Percentiles rank a stretch among this genome's conserved stretches.
Evolutionary conservation across 2,329 filamentous ascomycete genomes (phyloP).

Genomic region (Mycosphaerelloides madeirae): DNA sequence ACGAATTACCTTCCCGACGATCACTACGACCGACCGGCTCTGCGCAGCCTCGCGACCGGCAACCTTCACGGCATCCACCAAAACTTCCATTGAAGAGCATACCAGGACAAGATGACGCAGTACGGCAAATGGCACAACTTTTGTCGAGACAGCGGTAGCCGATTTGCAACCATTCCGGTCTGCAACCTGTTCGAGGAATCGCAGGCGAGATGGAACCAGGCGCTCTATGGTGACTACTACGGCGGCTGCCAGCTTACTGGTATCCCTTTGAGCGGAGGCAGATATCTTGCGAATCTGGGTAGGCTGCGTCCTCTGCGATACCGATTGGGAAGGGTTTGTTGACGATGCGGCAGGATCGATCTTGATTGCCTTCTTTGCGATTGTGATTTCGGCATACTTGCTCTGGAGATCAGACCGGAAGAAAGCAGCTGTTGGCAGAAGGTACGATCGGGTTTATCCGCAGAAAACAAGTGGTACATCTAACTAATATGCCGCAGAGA

Average conservation of each 20-base stretch:
- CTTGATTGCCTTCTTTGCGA: slow-evolving; percentile 71
- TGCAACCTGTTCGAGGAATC: slow-evolving; percentile 60
- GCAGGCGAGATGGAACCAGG: slow-evolving; percentile 57
- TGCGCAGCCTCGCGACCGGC: too few species aligned
- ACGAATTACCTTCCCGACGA: too few species aligned
- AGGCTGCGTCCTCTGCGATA: slow-evolving; percentile 32
- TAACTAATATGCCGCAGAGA: slow-evolving; percentile 55
- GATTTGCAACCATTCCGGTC: slow-evolving; percentile 34
- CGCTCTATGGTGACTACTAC: slow-evolving; percentile 36
- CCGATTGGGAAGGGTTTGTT: background rate
- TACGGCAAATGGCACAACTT: slow-evolving; percentile 41
- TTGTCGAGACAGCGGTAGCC: slow-evolving; percentile 47
- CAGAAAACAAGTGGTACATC: too few species aligned
- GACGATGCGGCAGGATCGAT: slow-evolving; percentile 67
- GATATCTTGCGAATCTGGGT: slow-evolving; percentile 78
- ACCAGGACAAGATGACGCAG: slow-evolving; percentile 17
- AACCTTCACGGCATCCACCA: too few species aligned
- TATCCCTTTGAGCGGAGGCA: slow-evolving; percentile 62
- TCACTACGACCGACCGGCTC: too few species aligned
- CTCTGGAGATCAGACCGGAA: slow-evolving; percentile 81
- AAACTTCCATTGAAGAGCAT: background rate
- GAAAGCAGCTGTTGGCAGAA: slow-evolving; percentile 86
- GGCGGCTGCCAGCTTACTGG: slow-evolving; percentile 71
- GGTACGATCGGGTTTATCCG: slow-evolving; percentile 50
- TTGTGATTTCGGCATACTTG: slow-evolving; percentile 62